Evolutionary conservation across 176 grass and related monocot species (phyloP).

Genomic region (Urochloa ruziziensis): DNA sequence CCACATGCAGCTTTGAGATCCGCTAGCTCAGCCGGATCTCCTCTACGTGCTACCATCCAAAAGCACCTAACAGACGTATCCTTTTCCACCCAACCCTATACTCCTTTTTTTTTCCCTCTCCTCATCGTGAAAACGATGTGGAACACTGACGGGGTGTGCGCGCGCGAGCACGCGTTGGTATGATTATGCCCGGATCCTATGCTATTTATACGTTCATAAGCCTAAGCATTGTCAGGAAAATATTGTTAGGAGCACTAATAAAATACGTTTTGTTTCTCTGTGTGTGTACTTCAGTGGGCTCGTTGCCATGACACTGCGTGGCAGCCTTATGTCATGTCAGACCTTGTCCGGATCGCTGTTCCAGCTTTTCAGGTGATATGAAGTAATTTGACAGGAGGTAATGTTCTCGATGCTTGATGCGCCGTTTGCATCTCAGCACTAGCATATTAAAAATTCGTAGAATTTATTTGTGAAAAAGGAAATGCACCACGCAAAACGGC

Average conservation of each 20-base stretch:
- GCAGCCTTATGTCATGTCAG: conserved; percentile 22
- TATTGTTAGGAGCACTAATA: neutral
- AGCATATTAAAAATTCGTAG: neutral
- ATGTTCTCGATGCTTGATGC: neutral
- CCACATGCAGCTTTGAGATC: conserved; percentile 37
- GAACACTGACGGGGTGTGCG: neutral
- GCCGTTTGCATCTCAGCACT: neutral
- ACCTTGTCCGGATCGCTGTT: conserved; percentile 8
- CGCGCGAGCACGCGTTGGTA: neutral
- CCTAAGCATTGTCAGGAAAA: neutral
- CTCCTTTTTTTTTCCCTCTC: neutral
- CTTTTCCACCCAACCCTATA: neutral
- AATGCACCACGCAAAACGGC: neutral
- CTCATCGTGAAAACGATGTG: neutral
- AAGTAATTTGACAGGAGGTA: neutral
- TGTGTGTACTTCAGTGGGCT: neutral
- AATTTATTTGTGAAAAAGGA: neutral
- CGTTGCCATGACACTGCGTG: neutral
- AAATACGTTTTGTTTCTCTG: neutral
- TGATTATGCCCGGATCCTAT: conserved; percentile 15
- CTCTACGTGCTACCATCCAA: conserved; percentile 33
- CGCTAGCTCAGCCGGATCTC: conserved; percentile 45
- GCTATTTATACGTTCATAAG: neutral
- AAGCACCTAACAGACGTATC: conserved; percentile 31
- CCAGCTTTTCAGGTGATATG: conserved; percentile 22